These are phyloP conservation scores for Cyberlindnera suaveolens DNA, from an alignment of 805 yeast genomes.

Conservation along the genomic window DNA sequence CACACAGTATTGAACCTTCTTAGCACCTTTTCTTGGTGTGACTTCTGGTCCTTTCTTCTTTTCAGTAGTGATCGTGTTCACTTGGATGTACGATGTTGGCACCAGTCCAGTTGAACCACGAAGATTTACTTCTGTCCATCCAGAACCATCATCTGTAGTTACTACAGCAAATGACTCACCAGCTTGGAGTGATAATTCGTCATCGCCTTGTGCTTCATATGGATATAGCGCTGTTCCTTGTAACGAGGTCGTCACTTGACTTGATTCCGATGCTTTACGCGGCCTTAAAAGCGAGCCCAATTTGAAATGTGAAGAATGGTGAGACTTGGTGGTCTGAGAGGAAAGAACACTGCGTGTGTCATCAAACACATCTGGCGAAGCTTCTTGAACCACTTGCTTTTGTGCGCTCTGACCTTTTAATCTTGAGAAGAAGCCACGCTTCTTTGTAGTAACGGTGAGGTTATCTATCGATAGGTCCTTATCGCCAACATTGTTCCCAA, in stretches of 20 bases:
- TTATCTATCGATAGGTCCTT: constrained; percentile 58
- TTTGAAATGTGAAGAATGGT: constrained; percentile 12
- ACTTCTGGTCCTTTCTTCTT: constrained; percentile 19
- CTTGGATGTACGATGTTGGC: constrained; percentile 72
- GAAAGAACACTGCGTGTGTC: constrained; percentile 21
- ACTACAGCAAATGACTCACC: constrained; percentile 59
- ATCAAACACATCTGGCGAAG: constrained; percentile 7
- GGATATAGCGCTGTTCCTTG: constrained; percentile 39
- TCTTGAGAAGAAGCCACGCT: constrained; percentile 51
- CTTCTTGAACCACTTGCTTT: constrained; percentile 11
- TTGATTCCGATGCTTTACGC: constrained; percentile 9
- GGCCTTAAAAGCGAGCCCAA: constrained; percentile 18
- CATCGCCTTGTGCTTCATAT: constrained; percentile 55
- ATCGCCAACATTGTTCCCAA: constrained; percentile 78
- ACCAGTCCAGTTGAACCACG: constrained; percentile 66
- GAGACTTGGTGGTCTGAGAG: constrained; percentile 8
- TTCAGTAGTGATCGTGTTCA: constrained; percentile 21
- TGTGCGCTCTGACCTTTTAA: constrained; percentile 18
- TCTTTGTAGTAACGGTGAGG: constrained; percentile 42
- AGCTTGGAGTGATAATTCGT: constrained; percentile 57
- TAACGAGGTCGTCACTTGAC: constrained; percentile 17
- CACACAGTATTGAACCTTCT: constrained; percentile 14
- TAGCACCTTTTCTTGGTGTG: constrained; percentile 15
- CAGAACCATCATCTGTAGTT: constrained; percentile 73
- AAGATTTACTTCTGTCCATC: constrained; percentile 72